phyloP scores from a whole-genome alignment of 208 protist species.

The Herpetomonas muscarum region DNA sequence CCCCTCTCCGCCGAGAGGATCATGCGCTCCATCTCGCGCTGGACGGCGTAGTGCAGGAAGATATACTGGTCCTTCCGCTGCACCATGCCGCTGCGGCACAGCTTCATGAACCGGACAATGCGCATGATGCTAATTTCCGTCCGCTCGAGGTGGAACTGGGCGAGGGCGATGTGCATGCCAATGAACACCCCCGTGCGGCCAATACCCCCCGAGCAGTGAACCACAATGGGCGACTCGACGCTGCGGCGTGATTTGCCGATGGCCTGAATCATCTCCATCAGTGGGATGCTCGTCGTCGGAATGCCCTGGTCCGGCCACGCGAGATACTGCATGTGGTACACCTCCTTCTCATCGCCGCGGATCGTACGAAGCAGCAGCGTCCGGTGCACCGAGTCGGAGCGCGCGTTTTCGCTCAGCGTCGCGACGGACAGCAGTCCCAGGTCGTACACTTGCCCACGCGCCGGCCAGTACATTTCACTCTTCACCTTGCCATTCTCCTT shows the following conservation, averaged over 20 bases:
- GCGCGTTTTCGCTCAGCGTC: constrained; percentile 33
- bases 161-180: constrained; percentile 65
- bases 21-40: constrained; percentile 79
- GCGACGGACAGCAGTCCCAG: constrained; percentile 46
- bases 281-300: constrained; percentile 48
- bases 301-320: constrained; percentile 87
- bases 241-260: constrained; percentile 51
- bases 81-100: constrained; percentile 79
- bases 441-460: constrained; percentile 30
- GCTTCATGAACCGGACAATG: constrained; percentile 63
- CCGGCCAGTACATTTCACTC: constrained; percentile 81
- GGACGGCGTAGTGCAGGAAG: constrained; percentile 67
- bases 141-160: constrained; percentile 64
- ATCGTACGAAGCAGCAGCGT: constrained; percentile 41
- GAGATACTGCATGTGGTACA: constrained; percentile 81
- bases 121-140: constrained; percentile 46
- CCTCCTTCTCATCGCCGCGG: constrained; percentile 43
- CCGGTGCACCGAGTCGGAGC: constrained; percentile 48
- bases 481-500: constrained; percentile 74
- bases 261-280: constrained; percentile 76
- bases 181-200: constrained; percentile 88
- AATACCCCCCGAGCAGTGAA: constrained; percentile 86
- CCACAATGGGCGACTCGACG: constrained; percentile 54
- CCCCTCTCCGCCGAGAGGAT: constrained; percentile 58
- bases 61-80: constrained; percentile 82